Evolutionary conservation across 306 rosid genomes (phyloP).

Genomic region (Dicorynia guianensis): DNA sequence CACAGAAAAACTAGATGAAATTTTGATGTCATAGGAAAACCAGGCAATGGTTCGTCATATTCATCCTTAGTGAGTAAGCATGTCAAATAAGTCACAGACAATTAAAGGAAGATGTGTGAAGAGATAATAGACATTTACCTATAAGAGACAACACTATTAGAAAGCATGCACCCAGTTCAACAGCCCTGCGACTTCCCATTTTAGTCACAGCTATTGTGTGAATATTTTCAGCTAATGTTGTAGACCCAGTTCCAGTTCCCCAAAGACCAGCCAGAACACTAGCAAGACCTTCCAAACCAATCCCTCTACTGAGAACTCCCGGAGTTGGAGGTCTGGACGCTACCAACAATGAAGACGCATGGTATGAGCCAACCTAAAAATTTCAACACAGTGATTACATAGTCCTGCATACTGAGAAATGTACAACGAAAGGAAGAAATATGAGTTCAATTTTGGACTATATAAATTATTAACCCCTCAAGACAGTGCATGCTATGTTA

Average conservation of each 20-base stretch:
- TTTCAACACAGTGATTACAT: conserved; percentile 37
- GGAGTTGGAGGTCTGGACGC: conserved; percentile 98
- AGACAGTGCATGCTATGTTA: conserved; percentile 5
- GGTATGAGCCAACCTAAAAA: conserved; percentile 92
- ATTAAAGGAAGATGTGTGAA: conserved; percentile 35
- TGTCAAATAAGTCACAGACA: conserved; percentile 4
- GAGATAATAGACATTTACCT: conserved; percentile 58
- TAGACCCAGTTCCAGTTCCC: conserved; percentile 97
- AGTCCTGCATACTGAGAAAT: conserved; percentile 33
- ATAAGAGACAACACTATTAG: conserved; percentile 87
- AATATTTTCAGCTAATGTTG: conserved; percentile 91
- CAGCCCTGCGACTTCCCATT: conserved; percentile 99
- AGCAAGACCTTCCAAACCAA: conserved; percentile 93
- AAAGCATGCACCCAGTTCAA: conserved; percentile 88
- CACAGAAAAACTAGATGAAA: conserved; percentile 14
- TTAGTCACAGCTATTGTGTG: conserved; percentile 97
- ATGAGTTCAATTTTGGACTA: conserved; percentile 16
- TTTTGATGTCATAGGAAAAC: conserved; percentile 4
- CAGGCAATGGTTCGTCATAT: neutral
- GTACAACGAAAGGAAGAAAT: neutral
- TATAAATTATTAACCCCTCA: conserved; percentile 11
- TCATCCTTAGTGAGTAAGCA: neutral
- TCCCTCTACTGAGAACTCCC: conserved; percentile 95
- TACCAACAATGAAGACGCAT: conserved; percentile 92
- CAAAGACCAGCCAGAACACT: conserved; percentile 96